Base-by-base conservation (phyloP, 192 early-diverging fungal species). In the Funneliformis mosseae region DNA sequence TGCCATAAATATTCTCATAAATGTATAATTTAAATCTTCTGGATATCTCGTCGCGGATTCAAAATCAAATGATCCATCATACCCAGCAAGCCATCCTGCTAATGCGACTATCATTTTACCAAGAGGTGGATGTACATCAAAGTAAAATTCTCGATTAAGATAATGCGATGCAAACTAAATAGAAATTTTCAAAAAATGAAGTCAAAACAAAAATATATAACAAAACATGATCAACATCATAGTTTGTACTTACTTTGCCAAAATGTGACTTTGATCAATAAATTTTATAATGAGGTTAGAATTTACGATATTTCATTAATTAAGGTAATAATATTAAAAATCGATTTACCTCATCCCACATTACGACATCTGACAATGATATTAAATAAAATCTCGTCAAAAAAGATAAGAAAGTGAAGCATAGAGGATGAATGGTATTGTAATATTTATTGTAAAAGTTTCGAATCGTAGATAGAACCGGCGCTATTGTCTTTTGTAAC, bases 111-210 rank as follows among this genome's bases (percentile, higher is more conserved):
- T 87, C 90, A 98, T 98, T 87, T 99, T 99, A 60, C 97, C 97
- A 75, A 98, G 85, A 6, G 98, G 97, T 41, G 98, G 98, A 81
- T 99, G 98, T 1, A 99, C 97, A 86, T 99, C 98, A 83, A 96
- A 96, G 81, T 98, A 99, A 79, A 98, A 99, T 60, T 94, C 94
- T 28, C 90, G 84, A 74, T 97, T 97, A 59, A 99, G 83, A 85
- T 99, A 99, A 83, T 96, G 87, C 10, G 93, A 95, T 21, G 93
- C 98, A 87, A 99, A 99, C 90, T 98, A 43, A 83, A 33, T 33
- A 33, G 33, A 33, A 33, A 33, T 33, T 33, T 3, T n/a, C n/a
- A 85, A 64, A 25, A 27, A 41, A 5, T 3, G 39, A 77, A 78
- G 6, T 42, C 50, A 6, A 21, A 42, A 55, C 33, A 16, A 64